Base-by-base conservation (phyloP, 768 basidiomycete genomes). In the Hygrocybe coccinea region DNA sequence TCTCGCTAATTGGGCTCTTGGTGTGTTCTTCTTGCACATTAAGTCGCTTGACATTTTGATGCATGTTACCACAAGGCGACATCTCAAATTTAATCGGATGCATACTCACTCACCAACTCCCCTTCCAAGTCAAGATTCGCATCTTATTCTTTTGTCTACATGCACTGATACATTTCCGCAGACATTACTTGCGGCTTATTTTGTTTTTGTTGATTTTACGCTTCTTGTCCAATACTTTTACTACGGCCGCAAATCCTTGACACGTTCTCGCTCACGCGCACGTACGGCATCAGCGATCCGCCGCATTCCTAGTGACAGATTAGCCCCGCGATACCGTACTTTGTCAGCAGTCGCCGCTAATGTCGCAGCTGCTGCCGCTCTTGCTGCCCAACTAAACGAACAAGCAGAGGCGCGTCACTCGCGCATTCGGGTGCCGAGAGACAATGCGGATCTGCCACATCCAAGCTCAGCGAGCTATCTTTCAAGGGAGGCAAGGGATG, bases 111-210 rank as follows among this genome's bases (percentile, higher is more conserved):
- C 81, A 87, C 63, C 97, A 98, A 66, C 79, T 97, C 14, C 92
- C 93, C 19, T 98, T 99, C 69, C 95, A 98, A 73, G 93, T 91
- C 69, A 62, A 81, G 65, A 55, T 46, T 35, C 53, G 21, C 48
- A 19, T 9, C 25, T 41, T 14, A 19, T 17, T 37, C 50, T 22
- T 49, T 53, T 38, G 33, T 48, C 33, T 45, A 17, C 50, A 21
- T 62, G 60, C 34, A 52, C 52, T 63, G 53, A 41, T 44, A 19
- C 49, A 47, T 35, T 34, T 57, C 48, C 44, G 58, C 50, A 97
- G 91, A 95, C 84, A 39, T 91, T 84, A 67, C 89, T 99, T 44
- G 95, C 97, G 2, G 78, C 79, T 0, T 99, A 99, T 69, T 99
- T 97, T 66, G 87, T 89, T 64, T 72, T 80, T 53, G 80, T 98